Evolutionary conservation across 2,329 filamentous ascomycete genomes (phyloP), one percentile per base, ranked within the genome.

Genomic region (Zasmidium cellare): DNA sequence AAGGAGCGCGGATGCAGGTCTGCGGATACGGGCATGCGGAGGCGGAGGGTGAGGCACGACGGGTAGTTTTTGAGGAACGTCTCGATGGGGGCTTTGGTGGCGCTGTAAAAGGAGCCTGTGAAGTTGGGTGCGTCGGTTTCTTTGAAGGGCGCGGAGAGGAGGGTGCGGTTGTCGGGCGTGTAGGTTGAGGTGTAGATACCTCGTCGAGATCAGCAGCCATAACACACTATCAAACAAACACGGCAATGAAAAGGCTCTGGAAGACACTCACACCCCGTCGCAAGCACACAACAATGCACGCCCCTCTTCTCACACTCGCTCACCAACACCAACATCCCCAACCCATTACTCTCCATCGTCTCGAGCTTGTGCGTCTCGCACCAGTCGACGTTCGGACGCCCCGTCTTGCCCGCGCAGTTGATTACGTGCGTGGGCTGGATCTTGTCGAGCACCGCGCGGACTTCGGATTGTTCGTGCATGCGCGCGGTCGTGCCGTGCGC

Each of bases 21-120:
- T 69, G 87, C 85, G 65, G 83, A 85, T 60, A 88, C 85, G 44
- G 87, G 86, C 86, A 88, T 88, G 64, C 86, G 85, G 55, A 89
- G 78, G 51, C 86, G 83, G 57, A 89, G 81, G 67, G 87, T 83
- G 55, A 89, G 79, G 68, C 77, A 77, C 71, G 87, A 86, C 50
- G 74, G 76, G 74, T 87, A 88, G 69, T 84, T 84, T 75, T 87
- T 82, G 66, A 87, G 73, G 65, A 86, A 82, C 75, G 84, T 81
- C 70, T 89, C 86, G 57, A 87, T 84, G 62, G 85, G 82, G 20
- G 81, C 81, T 76, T 88, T 88, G 66, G 84, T 87, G 72, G 82
- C 79, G 14, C 85, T 87, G 76, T 89, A 89, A 76, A 88, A 89
- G 69, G 84, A 87, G 59, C 84, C 86, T 53, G 71, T 76, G 72